Evolutionary conservation across 164 flowering plant species (phyloP), one percentile per base, ranked within the genome.

Genomic region (Taxillus chinensis): DNA sequence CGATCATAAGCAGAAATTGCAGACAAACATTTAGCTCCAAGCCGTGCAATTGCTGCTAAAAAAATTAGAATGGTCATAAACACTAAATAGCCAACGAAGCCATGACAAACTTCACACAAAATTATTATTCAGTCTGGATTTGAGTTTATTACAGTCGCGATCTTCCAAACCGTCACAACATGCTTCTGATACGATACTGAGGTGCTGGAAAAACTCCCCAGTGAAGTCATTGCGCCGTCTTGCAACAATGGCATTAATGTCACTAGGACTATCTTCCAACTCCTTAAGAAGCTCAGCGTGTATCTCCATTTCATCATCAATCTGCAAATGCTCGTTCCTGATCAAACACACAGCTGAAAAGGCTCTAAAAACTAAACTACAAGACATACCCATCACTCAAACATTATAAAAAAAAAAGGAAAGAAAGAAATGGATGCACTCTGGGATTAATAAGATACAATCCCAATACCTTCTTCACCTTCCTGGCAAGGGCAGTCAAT

Each of bases 221-320:
- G 82, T 87, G 74, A 92, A 92, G 68, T 87, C 96, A 64, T 76
- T 79, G 41, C 96, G 88, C 60, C 90, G 71, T 64, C 71, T 75
- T 7, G 93, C 73, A 57, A 89, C 87, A 56, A 92, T 74, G 2
- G 84, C 84, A 78, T 87, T 85, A 13, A 87, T 67, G 57, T 92
- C 96, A 48, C 74, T 82, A 41, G 96, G 96, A 69, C 61, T 78
- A 42, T 85, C 82, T 60, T 85, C 82, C 50, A 92, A 71, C 82
- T 87, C 91, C 75, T 87, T 86, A 7, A 92, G 82, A 70, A 92
- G 86, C 12, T 84, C 85, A 63, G 70, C 55, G 64, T 89, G 90
- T 57, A 64, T 81, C 62, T 84, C 89, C 84, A 92, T 86, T 66
- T 92, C 98, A 63, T 86, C 86, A 72, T 92, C 96, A 79, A 92